Evolutionary conservation across 129 eudicot genomes (phyloP), one percentile per base, ranked within the genome.

Genomic region (Chrysanthemum makinoi): DNA sequence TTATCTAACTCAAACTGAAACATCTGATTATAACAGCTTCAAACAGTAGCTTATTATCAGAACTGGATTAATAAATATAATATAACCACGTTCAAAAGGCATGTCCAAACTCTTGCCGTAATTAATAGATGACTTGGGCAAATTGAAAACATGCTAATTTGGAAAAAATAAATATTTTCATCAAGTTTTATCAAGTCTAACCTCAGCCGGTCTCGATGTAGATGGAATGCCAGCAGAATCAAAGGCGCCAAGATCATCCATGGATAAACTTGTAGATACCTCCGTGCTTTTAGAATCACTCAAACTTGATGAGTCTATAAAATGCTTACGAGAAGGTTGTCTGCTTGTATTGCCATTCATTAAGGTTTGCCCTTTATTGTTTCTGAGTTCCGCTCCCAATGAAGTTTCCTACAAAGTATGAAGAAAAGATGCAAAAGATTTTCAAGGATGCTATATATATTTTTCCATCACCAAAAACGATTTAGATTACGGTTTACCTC

Each of bases 231-330:
- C 22, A 13, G 77, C 81, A 39, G 81, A 77, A 77, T 70, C 92
- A 76, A 86, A 80, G 63, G 74, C 82, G 65, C 85, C 72, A 55
- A 82, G 76, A 62, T 88, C 90, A 66, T 89, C 95, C 75, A 74
- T 49, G 3, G 86, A 79, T 67, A 86, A 47, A 78, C 85, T 83
- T 64, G 86, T 63, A 8, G 92, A 89, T 56, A 87, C 79, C 28
- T 86, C 88, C 0, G 84, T 82, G 72, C 81, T 87, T 83, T 85
- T 89, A 74, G 93, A 83, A 72, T 87, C 92, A 59, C 74, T 79
- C 52, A 80, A 74, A 66, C 84, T 82, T 73, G 80, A 50, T 30
- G 96, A 46, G 18, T 90, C 91, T 19, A 82, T 19, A 44, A 80
- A 73, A 15, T 77, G 95, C 83, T 80, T 84, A 66, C 87, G 89